Base-by-base conservation (phyloP, 2,329 filamentous ascomycete species). In the Stemphylium beticola region DNA sequence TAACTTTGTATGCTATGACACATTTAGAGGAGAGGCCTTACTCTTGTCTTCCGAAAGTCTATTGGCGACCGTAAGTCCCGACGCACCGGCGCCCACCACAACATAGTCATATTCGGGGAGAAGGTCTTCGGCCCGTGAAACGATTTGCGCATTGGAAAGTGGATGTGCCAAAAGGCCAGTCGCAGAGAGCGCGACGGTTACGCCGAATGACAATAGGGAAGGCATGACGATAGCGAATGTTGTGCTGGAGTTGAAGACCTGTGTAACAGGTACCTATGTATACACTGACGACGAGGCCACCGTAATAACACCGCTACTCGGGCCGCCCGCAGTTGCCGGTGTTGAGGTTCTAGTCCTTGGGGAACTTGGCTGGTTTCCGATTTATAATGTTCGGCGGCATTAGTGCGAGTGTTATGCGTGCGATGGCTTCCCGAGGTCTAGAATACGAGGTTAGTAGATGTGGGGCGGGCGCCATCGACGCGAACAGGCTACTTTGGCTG, bases 41-140 rank as follows among this genome's bases (percentile, higher is more conserved):
- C 65, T 31, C 14, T 49, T 29, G 34, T 67, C 42, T 39, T 71
- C 67, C 14, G 66, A 65, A 20, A 71, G 58, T 29, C 67, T 61
- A 53, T 70, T 71, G 34, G 66, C 68, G 31, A 71, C 67, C 1
- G 66, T 68, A 15, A 71, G 57, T 24, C 68, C 68, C 11, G 63
- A 58, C 15, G 67, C 59, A 18, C 67, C 67, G 15, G 56, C 68
- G 29, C 68, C 68, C 31, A 70, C 61, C 8, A 71, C 53, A 10
- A 71, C 60, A 54, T 69, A 71, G 49, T 71, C 67, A 36, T 67
- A 67, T 36, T 57, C 56, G 2, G 46, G 48, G 10, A 65, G 58
- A 2, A 66, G 47, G 3, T 59, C 40, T 9, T 59, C 53, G 10
- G 64, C 43, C 41, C 50, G 53, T 2, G 56, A 56, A 6, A 65